phyloP scores from a whole-genome alignment of 2,329 filamentous ascomycete species.

The Graphilbum fragrans region DNA sequence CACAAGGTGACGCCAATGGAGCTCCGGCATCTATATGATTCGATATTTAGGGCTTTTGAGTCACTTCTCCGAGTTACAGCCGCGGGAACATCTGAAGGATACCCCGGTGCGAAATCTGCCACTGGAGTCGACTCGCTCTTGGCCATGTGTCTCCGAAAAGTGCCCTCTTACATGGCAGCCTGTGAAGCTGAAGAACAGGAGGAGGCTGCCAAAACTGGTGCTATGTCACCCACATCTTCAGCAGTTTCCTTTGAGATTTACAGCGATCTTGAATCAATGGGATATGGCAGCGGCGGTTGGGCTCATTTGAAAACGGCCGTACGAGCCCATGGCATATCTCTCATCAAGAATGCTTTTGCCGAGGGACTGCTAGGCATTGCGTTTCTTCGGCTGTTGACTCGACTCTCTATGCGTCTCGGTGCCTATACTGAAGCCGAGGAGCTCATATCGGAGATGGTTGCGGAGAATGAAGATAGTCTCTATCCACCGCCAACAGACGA shows the following conservation, averaged over 20 bases:
- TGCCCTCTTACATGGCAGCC: slow-evolving; percentile 33
- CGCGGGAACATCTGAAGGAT: neutral
- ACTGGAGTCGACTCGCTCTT: slow-evolving; percentile 26
- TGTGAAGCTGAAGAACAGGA: slow-evolving; percentile 29
- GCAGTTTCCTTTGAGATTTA: slow-evolving; percentile 33
- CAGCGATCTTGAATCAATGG: slow-evolving; percentile 32
- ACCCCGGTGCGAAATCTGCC: slow-evolving; percentile 13
- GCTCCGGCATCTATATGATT: slow-evolving; percentile 27
- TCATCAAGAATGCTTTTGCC: slow-evolving; percentile 27
- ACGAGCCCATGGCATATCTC: slow-evolving; percentile 31
- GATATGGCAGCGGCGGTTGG: slow-evolving; percentile 28
- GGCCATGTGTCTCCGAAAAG: slow-evolving; percentile 33
- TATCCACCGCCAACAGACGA: neutral
- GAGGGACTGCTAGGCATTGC: slow-evolving; percentile 27
- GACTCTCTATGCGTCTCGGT: slow-evolving; percentile 24
- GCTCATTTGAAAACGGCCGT: slow-evolving; percentile 30
- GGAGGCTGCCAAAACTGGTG: slow-evolving; percentile 25
- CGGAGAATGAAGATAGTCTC: slow-evolving; percentile 10
- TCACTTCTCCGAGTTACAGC: slow-evolving; percentile 28
- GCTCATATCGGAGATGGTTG: slow-evolving; percentile 23
- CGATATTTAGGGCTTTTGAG: slow-evolving; percentile 31
- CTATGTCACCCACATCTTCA: slow-evolving; percentile 19
- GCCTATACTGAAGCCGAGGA: slow-evolving; percentile 27
- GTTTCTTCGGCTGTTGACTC: slow-evolving; percentile 27
- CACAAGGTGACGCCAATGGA: slow-evolving; percentile 16